Base-by-base conservation (phyloP, 768 basidiomycete species). In the Lentinula sp. region DNA sequence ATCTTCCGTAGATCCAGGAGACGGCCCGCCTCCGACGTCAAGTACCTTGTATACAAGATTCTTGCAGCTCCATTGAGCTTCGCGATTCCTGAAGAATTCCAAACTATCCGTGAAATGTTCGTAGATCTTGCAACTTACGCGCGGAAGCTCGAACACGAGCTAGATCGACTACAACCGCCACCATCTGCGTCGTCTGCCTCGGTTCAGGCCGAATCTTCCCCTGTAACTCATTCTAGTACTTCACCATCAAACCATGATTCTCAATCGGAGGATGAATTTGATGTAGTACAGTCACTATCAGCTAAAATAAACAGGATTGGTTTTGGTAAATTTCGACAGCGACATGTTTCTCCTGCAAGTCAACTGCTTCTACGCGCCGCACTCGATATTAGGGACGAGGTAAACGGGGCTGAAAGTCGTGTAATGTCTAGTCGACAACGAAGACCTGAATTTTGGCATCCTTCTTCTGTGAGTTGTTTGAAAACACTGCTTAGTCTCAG, bases 371-470 rank as follows among this genome's bases (percentile, higher is more conserved):
- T 57, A 28, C 56, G 39, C 20, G 45, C 56, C 6, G 56, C 56
- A n/a, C 45, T 57, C 8, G 54, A 56, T 32, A 56, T 56, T 10
- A 18, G 54, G 36, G 54, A 56, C 7, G 54, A 56, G 39, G 37
- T 23, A 20, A 56, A 56, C 20, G 54, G 54, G 6, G 54, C 12
- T n/a, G 50, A 56, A 28, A 56, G 45, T 41, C 56, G 45, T 28
- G 28, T 36, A 9, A 43, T 57, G 23, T 23, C 35, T 45, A 42
- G 33, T 36, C 41, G 39, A 10, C 41, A 57, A 20, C 41, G 45
- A 46, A 57, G 42, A 18, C 56, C 41, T 32, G 56, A 57, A 57
- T 57, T 57, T n/a, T 57, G 56, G 56, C 9, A 36, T 10, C 53
- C 53, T 20, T 35, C 53, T 7, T 37, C 53, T 15, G 53, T 54